Conservation (phyloP, 805 yeast genomes). For the Zygotorulaspora chibaensis region DNA sequence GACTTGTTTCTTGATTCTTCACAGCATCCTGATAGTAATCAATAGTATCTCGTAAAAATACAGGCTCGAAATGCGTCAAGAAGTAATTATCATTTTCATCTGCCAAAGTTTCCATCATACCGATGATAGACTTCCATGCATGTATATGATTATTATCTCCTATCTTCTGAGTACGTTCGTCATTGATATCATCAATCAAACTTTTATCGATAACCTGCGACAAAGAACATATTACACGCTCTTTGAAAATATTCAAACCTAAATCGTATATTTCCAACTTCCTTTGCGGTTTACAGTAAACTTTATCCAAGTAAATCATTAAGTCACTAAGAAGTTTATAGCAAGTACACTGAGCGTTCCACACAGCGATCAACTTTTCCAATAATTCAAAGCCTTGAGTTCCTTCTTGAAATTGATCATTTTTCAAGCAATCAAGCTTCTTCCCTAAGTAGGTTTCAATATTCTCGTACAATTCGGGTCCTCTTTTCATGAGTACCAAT, state of each 20-base stretch:
- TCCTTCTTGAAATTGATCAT: conserved; percentile 6
- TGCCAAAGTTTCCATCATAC: conserved; percentile 69
- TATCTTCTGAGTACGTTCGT: conserved; percentile 49
- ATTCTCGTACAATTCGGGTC: conserved; percentile 13
- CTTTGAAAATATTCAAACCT: conserved; percentile 65
- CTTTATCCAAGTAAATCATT: conserved; percentile 80
- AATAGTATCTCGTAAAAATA: conserved; percentile 50
- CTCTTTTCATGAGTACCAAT: conserved; percentile 47
- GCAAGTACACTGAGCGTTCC: conserved; percentile 69
- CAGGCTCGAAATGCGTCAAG: conserved; percentile 61
- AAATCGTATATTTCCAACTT: conserved; percentile 65
- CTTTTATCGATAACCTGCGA: conserved; percentile 47
- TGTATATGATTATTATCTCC: conserved; percentile 43
- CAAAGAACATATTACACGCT: conserved; percentile 49
- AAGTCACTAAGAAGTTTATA: conserved; percentile 82
- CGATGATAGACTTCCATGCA: conserved; percentile 53
- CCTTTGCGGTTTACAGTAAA: conserved; percentile 67
- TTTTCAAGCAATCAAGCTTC: conserved; percentile 11
- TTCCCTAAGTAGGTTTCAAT: conserved; percentile 11
- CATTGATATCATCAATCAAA: conserved; percentile 33
- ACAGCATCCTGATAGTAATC: conserved; percentile 51
- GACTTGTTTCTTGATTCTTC: conserved; percentile 42
- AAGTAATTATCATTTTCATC: conserved; percentile 57
- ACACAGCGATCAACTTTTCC: conserved; percentile 37
- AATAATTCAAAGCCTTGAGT: conserved; percentile 35